phyloP scores from a whole-genome alignment of 2,329 filamentous ascomycete genomes.

The Fusarium coicis region DNA sequence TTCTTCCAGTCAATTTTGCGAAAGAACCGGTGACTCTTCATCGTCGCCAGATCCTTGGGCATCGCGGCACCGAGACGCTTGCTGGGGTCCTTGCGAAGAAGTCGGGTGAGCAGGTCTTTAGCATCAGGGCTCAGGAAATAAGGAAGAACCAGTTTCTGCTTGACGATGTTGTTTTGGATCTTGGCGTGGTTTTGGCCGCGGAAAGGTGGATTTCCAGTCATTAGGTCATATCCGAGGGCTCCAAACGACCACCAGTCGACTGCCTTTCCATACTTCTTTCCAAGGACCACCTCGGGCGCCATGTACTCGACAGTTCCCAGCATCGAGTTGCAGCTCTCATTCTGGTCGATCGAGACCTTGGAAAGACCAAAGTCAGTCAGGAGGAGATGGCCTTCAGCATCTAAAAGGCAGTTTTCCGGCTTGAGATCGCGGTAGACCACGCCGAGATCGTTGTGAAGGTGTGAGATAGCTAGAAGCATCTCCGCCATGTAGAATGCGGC shows the following conservation, averaged over 20 bases:
- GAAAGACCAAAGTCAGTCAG: conserved; percentile 97
- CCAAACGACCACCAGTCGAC: conserved; percentile 99
- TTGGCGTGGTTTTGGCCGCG: conserved; percentile 91
- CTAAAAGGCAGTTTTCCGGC: conserved; percentile 95
- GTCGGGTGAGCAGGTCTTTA: conserved; percentile 90
- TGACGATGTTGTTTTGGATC: conserved; percentile 94
- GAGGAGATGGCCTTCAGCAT: conserved; percentile 89
- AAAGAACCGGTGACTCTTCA: conserved; percentile 97
- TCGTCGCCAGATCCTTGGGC: conserved; percentile 84
- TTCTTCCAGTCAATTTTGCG: conserved; percentile 95
- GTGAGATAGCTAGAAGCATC: conserved; percentile 92
- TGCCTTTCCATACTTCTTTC: conserved; percentile 89
- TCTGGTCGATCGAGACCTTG: conserved; percentile 82
- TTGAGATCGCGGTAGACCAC: conserved; percentile 98
- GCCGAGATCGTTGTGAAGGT: conserved; percentile 90
- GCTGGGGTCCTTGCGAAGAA: conserved; percentile 90
- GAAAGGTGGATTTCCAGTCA: conserved; percentile 94
- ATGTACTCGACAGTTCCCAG: conserved; percentile 98
- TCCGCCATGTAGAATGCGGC: conserved; percentile 99
- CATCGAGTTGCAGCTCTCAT: conserved; percentile 82
- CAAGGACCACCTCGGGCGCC: conserved; percentile 93
- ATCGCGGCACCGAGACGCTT: conserved; percentile 91
- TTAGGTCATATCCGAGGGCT: conserved; percentile 88
- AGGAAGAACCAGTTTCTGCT: conserved; percentile 87
- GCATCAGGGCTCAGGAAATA: conserved; percentile 93